phyloP scores from a whole-genome alignment of 2,329 filamentous ascomycete genomes.

The Alternaria arborescens region DNA sequence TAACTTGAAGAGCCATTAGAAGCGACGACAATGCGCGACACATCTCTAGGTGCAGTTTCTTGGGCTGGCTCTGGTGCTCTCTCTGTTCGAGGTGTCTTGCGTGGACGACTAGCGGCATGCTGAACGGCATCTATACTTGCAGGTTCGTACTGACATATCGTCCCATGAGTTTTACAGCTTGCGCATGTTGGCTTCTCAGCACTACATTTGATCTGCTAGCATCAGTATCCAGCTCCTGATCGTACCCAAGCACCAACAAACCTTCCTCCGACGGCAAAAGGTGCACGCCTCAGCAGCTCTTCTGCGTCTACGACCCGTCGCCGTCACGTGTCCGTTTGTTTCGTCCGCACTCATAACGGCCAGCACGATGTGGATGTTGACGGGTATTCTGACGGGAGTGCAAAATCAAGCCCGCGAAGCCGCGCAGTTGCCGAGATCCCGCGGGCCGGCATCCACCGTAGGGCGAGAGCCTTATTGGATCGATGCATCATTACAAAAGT shows the following conservation, averaged over 20 bases:
- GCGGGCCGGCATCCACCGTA: too few species aligned
- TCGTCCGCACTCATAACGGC: slow-evolving; percentile 2
- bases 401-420: too few species aligned
- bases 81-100: slow-evolving; percentile 26
- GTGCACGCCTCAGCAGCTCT: slow-evolving; percentile 46
- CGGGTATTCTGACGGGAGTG: background rate
- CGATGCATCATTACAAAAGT: background rate
- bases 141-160: slow-evolving; percentile 56
- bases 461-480: background rate
- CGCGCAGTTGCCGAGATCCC: too few species aligned
- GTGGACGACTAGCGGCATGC: slow-evolving; percentile 22
- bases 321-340: slow-evolving; percentile 12
- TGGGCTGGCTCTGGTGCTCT: slow-evolving; percentile 2
- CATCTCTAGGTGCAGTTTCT: slow-evolving; percentile 35
- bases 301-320: slow-evolving; percentile 27
- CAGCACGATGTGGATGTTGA: background rate
- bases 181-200: slow-evolving; percentile 56
- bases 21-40: slow-evolving; percentile 52
- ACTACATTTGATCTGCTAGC: slow-evolving; percentile 59
- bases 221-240: slow-evolving; percentile 19
- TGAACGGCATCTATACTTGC: slow-evolving; percentile 36
- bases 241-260: slow-evolving; percentile 8
- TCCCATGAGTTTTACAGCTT: slow-evolving; percentile 58
- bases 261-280: slow-evolving; percentile 54
- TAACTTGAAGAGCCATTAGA: slow-evolving; percentile 56